Evolutionary conservation across 352 stramenopile genomes (phyloP).

Genomic region (Phytopythium cucurbitacearum): DNA sequence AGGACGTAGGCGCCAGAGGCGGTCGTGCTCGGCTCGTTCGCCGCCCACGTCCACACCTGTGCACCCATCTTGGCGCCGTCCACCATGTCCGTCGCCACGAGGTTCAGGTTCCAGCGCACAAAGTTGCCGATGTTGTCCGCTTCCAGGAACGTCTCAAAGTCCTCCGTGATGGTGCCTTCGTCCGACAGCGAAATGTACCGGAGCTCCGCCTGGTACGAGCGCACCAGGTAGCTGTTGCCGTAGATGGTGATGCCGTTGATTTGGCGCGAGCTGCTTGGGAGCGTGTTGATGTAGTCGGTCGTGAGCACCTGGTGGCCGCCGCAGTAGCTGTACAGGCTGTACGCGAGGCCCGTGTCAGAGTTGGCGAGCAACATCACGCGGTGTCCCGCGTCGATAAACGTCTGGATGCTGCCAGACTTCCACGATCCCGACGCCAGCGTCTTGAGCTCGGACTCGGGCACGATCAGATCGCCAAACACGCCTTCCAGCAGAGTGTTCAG

Average conservation of each 20-base stretch:
- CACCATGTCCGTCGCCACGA: conserved; percentile 40
- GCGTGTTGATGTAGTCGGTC: conserved; percentile 29
- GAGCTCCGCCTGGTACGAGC: conserved; percentile 36
- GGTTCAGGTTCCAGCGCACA: conserved; percentile 52
- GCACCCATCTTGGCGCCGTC: conserved; percentile 44
- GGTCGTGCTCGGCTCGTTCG: conserved; percentile 37
- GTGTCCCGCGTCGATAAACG: conserved; percentile 30
- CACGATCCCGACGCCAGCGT: conserved; percentile 22
- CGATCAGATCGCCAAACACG: conserved; percentile 39
- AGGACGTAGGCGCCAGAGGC: conserved; percentile 19
- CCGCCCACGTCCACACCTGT: conserved; percentile 54
- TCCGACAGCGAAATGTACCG: conserved; percentile 47
- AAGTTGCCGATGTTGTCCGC: conserved; percentile 35
- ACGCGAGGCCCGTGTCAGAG: conserved; percentile 32
- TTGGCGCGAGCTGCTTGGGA: conserved; percentile 26
- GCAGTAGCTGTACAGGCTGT: conserved; percentile 34
- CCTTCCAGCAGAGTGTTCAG: conserved; percentile 35
- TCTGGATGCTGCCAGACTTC: conserved; percentile 27
- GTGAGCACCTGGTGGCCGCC: conserved; percentile 29
- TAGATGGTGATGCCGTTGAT: conserved; percentile 46
- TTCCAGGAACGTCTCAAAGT: conserved; percentile 26
- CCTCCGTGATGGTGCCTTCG: conserved; percentile 14
- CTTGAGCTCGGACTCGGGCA: conserved; percentile 28
- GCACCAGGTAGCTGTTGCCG: conserved; percentile 36
- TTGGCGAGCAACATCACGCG: conserved; percentile 45